Conservation (phyloP, 1,139 yeast genomes). For the Yamadazyma blattariae region DNA sequence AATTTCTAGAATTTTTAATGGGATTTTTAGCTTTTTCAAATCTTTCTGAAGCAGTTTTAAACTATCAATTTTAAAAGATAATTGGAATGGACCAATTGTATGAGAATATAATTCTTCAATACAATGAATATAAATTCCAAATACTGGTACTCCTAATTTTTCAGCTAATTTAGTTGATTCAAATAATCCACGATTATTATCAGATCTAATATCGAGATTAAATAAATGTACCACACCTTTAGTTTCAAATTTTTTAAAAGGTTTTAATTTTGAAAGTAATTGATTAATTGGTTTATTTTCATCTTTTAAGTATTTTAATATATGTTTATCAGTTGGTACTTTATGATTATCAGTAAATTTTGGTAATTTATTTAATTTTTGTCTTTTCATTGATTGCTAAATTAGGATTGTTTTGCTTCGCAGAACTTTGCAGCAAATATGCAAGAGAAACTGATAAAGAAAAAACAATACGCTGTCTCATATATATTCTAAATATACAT, state of each 20-base stretch:
- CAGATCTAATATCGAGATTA: constrained; percentile 37
- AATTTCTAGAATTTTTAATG: constrained; percentile 33
- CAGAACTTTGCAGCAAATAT: too few relatives aligned
- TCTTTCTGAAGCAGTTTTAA: constrained; percentile 26
- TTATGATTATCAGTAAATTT: constrained; percentile 12
- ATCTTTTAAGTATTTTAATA: constrained; percentile 20
- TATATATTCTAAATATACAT: too few relatives aligned
- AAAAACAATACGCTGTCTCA: too few relatives aligned
- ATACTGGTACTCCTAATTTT: constrained; percentile 22
- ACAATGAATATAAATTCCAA: constrained; percentile 39
- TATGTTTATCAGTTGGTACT: constrained; percentile 11
- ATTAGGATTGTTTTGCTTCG: too few relatives aligned
- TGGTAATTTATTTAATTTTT: constrained; percentile 12
- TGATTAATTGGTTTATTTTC: constrained; percentile 22
- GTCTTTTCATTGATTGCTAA: too few relatives aligned
- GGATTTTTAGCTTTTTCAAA: constrained; percentile 33
- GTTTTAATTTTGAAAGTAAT: constrained; percentile 4
- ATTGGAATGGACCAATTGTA: constrained; percentile 39
- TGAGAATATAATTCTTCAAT: constrained; percentile 40
- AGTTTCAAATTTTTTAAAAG: constrained; percentile 5
- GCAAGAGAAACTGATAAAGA: too few relatives aligned
- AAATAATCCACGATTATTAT: constrained; percentile 39
- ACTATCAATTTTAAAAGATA: constrained; percentile 33
- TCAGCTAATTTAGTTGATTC: constrained; percentile 29
- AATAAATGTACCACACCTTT: constrained; percentile 41